phyloP scores from a whole-genome alignment of 345 rosid species.

The Sonneratia caseolaris region DNA sequence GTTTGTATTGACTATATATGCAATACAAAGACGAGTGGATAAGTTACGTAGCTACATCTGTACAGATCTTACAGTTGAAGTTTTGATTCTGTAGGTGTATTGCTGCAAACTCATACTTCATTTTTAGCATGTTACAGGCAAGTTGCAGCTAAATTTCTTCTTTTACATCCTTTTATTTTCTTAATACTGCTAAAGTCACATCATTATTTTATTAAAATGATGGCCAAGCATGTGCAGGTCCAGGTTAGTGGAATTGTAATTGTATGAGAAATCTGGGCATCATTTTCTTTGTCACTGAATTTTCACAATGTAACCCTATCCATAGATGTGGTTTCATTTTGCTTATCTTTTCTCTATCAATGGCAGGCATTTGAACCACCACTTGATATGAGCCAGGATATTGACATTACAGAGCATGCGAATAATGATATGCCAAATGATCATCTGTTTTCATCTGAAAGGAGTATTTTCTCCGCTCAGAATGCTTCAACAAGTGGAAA shows the following conservation, averaged over 20 bases:
- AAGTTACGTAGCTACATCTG: not conserved
- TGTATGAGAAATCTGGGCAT: not conserved
- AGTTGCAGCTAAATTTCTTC: constrained; percentile 14
- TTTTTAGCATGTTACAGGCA: constrained; percentile 83
- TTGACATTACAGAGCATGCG: constrained; percentile 38
- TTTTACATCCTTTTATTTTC: not conserved
- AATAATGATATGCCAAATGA: constrained; percentile 35
- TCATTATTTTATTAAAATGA: not conserved
- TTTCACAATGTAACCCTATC: not conserved
- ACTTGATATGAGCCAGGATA: constrained; percentile 74
- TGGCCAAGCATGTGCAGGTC: not conserved
- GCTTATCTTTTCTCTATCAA: not conserved
- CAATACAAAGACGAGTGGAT: not conserved
- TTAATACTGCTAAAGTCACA: not conserved
- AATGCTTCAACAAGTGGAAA: constrained; percentile 33
- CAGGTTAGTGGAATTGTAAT: not conserved
- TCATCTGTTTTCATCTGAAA: constrained; percentile 31
- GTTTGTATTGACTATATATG: not conserved
- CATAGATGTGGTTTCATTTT: not conserved
- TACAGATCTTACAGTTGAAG: constrained; percentile 5
- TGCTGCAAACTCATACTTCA: constrained; percentile 62
- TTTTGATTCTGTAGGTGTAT: constrained; percentile 65
- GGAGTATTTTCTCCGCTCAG: constrained; percentile 30
- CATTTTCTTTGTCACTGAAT: not conserved
- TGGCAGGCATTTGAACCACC: constrained; percentile 98